phyloP scores from a whole-genome alignment of 116 monocot species.

The Iris pallida region DNA sequence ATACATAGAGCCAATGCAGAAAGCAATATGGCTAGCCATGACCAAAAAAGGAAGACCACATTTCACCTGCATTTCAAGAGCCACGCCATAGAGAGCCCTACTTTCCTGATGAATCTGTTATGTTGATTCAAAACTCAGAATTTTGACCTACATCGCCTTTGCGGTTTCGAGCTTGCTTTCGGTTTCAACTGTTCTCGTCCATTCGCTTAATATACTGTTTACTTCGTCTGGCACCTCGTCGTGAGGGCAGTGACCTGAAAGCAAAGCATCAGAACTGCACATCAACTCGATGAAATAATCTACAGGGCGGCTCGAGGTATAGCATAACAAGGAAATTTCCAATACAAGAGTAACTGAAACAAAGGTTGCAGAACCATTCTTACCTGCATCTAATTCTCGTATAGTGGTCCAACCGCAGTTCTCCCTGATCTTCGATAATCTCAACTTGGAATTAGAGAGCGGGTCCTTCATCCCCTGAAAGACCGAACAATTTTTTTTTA shows the following conservation, averaged over 20 bases:
- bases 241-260: conserved; percentile 90
- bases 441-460: conserved; percentile 47
- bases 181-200: conserved; percentile 34
- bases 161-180: conserved; percentile 2
- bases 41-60: too few relatives aligned
- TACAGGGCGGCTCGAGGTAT: background rate
- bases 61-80: too few relatives aligned
- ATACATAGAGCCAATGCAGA: too few relatives aligned
- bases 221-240: conserved; percentile 85
- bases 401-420: conserved; percentile 49
- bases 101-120: too few relatives aligned
- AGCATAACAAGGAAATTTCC: background rate
- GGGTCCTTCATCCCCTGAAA: conserved; percentile 82
- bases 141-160: background rate
- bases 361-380: background rate
- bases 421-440: conserved; percentile 60
- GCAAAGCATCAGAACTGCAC: background rate
- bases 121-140: background rate
- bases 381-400: conserved; percentile 83
- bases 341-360: background rate
- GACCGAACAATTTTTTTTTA: background rate
- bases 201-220: conserved; percentile 55
- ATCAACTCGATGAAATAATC: background rate
- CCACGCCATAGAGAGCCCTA: too few relatives aligned
- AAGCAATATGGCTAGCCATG: too few relatives aligned